Percentiles rank a stretch among this genome's conserved stretches.
These are phyloP conservation scores for Lachancea fermentati DNA, from an alignment of 805 yeast species.

Conservation along the genomic window DNA sequence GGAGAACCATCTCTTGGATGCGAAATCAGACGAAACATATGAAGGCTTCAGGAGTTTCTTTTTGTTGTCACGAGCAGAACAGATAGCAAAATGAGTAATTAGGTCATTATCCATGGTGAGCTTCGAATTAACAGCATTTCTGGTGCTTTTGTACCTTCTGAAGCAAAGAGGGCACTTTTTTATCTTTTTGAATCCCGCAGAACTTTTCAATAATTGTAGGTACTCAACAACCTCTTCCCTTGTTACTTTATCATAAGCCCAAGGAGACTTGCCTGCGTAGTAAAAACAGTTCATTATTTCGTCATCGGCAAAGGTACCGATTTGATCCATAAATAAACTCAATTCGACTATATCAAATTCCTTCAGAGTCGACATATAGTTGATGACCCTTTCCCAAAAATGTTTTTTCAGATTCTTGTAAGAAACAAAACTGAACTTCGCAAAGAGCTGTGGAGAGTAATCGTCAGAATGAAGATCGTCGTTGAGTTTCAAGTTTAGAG, in stretches of 20 bases:
- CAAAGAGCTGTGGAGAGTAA: slow-evolving; percentile 37
- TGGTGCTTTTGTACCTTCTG: slow-evolving; percentile 47
- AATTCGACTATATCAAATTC: slow-evolving; percentile 48
- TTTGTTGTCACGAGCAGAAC: slow-evolving; percentile 75
- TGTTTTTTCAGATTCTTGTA: slow-evolving; percentile 58
- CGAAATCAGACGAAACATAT: slow-evolving; percentile 74
- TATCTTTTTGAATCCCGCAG: slow-evolving; percentile 39
- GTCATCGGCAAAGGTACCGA: slow-evolving; percentile 44
- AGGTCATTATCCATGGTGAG: slow-evolving; percentile 47
- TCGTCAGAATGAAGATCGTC: slow-evolving; percentile 15
- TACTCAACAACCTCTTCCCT: slow-evolving; percentile 42
- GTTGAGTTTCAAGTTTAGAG: slow-evolving; percentile 29
- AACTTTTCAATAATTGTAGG: slow-evolving; percentile 37
- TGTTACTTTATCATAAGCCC: slow-evolving; percentile 50
- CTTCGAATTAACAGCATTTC: slow-evolving; percentile 36
- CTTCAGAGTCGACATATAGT: slow-evolving; percentile 40
- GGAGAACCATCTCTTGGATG: slow-evolving; percentile 84
- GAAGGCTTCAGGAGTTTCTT: slow-evolving; percentile 56
- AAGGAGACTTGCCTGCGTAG: slow-evolving; percentile 38
- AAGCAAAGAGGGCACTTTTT: slow-evolving; percentile 79
- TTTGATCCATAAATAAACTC: slow-evolving; percentile 49
- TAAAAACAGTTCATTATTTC: slow-evolving; percentile 52
- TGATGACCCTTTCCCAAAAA: slow-evolving; percentile 61
- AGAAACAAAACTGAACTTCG: slow-evolving; percentile 61
- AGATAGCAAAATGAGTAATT: slow-evolving; percentile 81